Base-by-base conservation (phyloP, 1,139 yeast species). In the Taphrina pruni region DNA sequence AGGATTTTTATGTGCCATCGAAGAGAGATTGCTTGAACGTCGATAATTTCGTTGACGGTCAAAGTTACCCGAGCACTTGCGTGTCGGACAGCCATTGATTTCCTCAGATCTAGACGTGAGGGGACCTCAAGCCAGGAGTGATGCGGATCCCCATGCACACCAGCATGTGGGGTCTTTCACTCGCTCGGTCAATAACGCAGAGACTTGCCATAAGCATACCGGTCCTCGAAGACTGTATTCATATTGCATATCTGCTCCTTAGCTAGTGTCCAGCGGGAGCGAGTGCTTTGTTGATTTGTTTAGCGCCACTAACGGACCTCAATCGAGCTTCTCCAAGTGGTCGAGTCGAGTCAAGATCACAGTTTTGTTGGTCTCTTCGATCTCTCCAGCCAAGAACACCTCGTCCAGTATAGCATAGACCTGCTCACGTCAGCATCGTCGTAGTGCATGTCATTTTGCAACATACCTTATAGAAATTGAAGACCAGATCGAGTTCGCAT, bases 401-500 rank as follows among this genome's bases (percentile, higher is more conserved):
- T 89, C 95, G 76, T 90, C 96, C 71, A 90, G 77, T 12, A 89
- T 86, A 72, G 82, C 81, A 77, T 89, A 88, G 36, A 88, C 84
- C 74, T 72, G 20, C 8, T 6, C 11, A 35, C 35, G 38, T 35
- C 14, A 45, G 41, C 26, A 7, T n/a, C n/a, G 20, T 39, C 43
- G 7, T 14, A 7, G 35, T 14, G 11, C 12, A 11, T 17, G 8
- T 1, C 6, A 17, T 7, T 12, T 35, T 39, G 2, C 32, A 26
- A 14, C 48, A 51, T 50, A 71, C 74, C 77, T 87, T 88, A 79
- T 87, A 86, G 77, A 90, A 90, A 77, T 89, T 89, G 79, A 89
- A 90, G 32, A 90, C 92, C 70, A 90, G 83, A 77, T 94, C 99
- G 74, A 94, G 83, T 79, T 94, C 99, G 79, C 98, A 93, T n/a